phyloP scores from a whole-genome alignment of 208 protist genomes.

The Leishmania gerbilli region DNA sequence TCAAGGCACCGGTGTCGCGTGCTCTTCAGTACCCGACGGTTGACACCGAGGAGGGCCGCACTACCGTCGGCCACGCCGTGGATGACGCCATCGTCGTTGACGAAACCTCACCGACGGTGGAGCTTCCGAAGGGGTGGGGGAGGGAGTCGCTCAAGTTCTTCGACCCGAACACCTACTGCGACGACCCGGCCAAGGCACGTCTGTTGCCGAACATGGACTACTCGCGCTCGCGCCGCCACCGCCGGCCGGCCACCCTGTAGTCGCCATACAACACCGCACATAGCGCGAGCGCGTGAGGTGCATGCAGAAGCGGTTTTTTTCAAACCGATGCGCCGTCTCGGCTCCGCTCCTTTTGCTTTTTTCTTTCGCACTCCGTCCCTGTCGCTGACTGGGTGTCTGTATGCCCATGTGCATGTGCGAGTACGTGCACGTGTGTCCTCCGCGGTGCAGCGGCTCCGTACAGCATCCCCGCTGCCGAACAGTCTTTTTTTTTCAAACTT shows the following conservation, averaged over 20 bases:
- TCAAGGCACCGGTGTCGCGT: constrained; percentile 11
- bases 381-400: neutral
- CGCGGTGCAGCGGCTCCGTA: neutral
- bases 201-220: constrained; percentile 30
- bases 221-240: constrained; percentile 22
- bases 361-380: neutral
- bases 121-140: constrained; percentile 74
- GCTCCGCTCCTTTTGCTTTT: constrained; percentile 7
- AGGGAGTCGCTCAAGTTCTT: constrained; percentile 67
- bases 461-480: neutral
- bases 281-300: neutral
- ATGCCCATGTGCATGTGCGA: neutral
- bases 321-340: neutral
- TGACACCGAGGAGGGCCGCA: constrained; percentile 13
- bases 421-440: neutral
- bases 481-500: constrained; percentile 12
- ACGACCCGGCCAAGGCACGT: constrained; percentile 69
- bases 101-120: constrained; percentile 21
- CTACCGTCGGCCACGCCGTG: constrained; percentile 45
- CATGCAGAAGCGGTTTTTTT: neutral
- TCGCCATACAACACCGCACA: neutral
- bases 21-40: constrained; percentile 12
- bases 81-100: constrained; percentile 32
- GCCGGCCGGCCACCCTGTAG: constrained; percentile 8
- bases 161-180: constrained; percentile 80